Evolutionary conservation across 768 basidiomycete species (phyloP).

Genomic region (Termitomyces bulborhizus): DNA sequence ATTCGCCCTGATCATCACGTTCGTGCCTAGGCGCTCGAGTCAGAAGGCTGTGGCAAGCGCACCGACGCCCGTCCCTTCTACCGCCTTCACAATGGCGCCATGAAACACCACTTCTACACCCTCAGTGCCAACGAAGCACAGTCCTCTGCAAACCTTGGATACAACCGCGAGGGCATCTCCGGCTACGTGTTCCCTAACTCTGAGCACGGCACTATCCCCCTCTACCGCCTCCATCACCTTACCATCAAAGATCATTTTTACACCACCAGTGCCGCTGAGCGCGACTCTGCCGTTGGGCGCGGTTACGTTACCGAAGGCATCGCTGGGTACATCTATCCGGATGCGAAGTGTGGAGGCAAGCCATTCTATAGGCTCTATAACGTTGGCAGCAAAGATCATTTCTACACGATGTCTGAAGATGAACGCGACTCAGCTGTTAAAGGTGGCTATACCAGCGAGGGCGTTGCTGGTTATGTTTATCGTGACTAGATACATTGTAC

Average conservation of each 20-base stretch:
- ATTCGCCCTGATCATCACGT: too few relatives aligned
- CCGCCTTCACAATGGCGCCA: not conserved
- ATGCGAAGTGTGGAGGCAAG: constrained; percentile 3
- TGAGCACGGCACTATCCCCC: constrained; percentile 10
- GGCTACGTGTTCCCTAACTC: constrained; percentile 8
- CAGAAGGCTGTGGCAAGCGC: not conserved
- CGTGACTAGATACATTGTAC: too few relatives aligned
- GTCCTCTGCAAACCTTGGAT: not conserved
- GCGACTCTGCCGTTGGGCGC: constrained; percentile 4
- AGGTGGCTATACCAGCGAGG: constrained; percentile 5
- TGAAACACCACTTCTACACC: constrained; percentile 13
- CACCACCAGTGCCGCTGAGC: constrained; percentile 14
- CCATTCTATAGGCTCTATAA: constrained; percentile 18
- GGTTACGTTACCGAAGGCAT: constrained; percentile 15
- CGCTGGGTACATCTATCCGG: constrained; percentile 15
- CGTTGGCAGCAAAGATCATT: constrained; percentile 11
- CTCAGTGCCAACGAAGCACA: constrained; percentile 2
- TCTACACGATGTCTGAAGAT: constrained; percentile 15
- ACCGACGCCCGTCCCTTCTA: constrained; percentile 2
- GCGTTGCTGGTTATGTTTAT: constrained; percentile 9
- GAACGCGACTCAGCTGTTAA: constrained; percentile 5
- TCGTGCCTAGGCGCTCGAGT: too few relatives aligned
- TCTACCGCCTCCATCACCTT: constrained; percentile 18
- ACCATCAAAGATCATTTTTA: constrained; percentile 16
- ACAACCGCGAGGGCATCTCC: constrained; percentile 8